A percentile compares a stretch with the other conserved stretches of the same genome.
Evolutionary conservation across 129 eudicot species (phyloP).

Genomic region (Oenanthe sinensis): DNA sequence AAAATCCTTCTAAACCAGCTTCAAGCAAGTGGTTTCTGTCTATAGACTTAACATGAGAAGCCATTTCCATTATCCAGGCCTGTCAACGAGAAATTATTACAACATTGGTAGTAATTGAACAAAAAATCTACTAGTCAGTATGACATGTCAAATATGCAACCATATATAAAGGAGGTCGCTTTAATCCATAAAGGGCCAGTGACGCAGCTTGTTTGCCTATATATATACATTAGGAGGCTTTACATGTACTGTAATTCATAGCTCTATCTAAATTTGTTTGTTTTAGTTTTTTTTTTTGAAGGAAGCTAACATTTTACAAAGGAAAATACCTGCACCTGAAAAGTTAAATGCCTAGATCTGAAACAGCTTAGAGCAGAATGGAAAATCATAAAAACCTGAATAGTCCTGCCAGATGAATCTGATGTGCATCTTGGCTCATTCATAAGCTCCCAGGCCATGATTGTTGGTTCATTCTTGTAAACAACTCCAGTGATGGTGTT

Average conservation of each 20-base stretch:
- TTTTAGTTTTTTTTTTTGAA: too few relatives aligned
- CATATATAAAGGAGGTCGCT: neutral
- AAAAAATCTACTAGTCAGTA: neutral
- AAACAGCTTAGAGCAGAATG: neutral
- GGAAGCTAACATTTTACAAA: too few relatives aligned
- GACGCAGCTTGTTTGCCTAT: too few relatives aligned
- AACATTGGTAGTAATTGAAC: neutral
- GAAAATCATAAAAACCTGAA: conserved; percentile 46
- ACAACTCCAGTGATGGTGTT: conserved; percentile 66
- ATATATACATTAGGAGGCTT: too few relatives aligned
- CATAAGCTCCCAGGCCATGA: conserved; percentile 99
- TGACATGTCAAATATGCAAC: neutral
- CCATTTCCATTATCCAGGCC: conserved; percentile 63
- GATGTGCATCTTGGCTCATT: conserved; percentile 98
- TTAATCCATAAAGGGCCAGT: too few relatives aligned
- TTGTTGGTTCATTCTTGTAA: conserved; percentile 92
- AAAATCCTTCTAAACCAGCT: conserved; percentile 92
- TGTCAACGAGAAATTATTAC: conserved; percentile 5
- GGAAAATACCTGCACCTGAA: neutral
- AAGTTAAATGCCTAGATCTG: neutral
- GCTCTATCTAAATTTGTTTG: too few relatives aligned
- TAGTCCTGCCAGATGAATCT: conserved; percentile 84
- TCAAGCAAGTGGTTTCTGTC: conserved; percentile 59
- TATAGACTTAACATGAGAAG: conserved; percentile 44
- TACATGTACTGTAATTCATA: too few relatives aligned